Percentiles rank a stretch among this genome's conserved stretches.
Evolutionary conservation across 2,329 filamentous ascomycete genomes (phyloP).

Genomic region (Trichophyton verrucosum): DNA sequence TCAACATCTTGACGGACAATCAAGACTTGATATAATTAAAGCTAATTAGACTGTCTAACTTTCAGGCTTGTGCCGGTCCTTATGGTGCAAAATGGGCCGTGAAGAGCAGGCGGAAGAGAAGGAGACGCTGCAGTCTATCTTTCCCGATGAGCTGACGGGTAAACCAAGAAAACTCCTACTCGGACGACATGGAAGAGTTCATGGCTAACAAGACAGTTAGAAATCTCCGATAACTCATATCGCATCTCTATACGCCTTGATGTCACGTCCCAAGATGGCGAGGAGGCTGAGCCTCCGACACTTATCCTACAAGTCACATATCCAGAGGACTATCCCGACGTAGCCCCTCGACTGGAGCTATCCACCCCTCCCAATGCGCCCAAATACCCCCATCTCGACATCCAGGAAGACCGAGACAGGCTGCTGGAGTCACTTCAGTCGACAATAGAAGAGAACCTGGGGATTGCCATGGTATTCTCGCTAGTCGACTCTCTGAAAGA

Average conservation of each 20-base stretch:
- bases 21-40: background rate
- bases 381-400: slow-evolving; percentile 60
- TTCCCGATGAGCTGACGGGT: slow-evolving; percentile 95
- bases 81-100: slow-evolving; percentile 31
- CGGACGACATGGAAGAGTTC: background rate
- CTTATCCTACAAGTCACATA: slow-evolving; percentile 79
- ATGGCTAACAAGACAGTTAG: slow-evolving; percentile 34
- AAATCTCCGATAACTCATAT: slow-evolving; percentile 82
- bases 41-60: background rate
- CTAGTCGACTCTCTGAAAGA: slow-evolving; percentile 82
- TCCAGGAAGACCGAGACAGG: slow-evolving; percentile 63
- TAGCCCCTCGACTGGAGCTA: slow-evolving; percentile 70
- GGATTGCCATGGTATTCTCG: slow-evolving; percentile 96
- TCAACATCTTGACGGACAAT: background rate
- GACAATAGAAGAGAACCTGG: slow-evolving; percentile 80
- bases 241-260: slow-evolving; percentile 79
- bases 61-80: background rate
- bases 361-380: slow-evolving; percentile 57
- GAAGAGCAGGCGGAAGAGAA: slow-evolving; percentile 95
- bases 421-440: slow-evolving; percentile 60
- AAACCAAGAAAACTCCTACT: slow-evolving; percentile 4
- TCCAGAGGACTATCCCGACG: slow-evolving; percentile 81
- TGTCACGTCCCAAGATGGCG: slow-evolving; percentile 51
- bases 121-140: slow-evolving; percentile 96
- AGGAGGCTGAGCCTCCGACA: slow-evolving; percentile 50